Base-by-base conservation (phyloP, 805 yeast genomes). In the Metschnikowia matae region DNA sequence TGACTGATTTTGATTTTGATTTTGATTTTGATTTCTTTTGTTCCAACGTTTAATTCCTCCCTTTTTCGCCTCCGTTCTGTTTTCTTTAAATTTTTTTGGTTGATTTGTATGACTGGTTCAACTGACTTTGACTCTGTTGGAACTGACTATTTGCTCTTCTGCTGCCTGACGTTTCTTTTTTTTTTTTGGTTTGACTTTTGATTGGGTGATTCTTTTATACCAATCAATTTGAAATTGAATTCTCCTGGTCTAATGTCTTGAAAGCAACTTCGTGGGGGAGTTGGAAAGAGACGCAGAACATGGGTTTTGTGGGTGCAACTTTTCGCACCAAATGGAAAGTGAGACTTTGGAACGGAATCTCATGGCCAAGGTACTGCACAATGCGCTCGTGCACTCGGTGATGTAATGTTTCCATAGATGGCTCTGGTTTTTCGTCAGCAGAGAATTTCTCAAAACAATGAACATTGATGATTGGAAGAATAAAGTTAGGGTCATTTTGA, bases 291-390 rank as follows among this genome's bases (percentile, higher is more conserved):
- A 89, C 87, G 68, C 97, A 89, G 64, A 81, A 91, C 99, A 94
- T 94, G 33, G 92, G 92, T 63, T 94, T 94, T 5, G 97, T 89
- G 3, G 99, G 99, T 0, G 99, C 92, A 6, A 94, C 99, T 64
- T 84, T 85, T 63, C 99, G 82, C 8, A 94, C 99, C 56, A 85
- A 71, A 62, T 92, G 98, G 68, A 92, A 87, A 0, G 68, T 62
- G 36, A 87, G 67, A 0, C 70, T 63, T 3, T 74, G 74, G 13
- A 81, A 70, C 0, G 81, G 77, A 7, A 81, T 68, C 0, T 79
- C 71, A 58, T 62, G 75, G 2, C 74, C 72, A 35, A 85, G 65
- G 15, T 77, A 66, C 4, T 71, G 58, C 3, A 81, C 68, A 1
- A 74, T 66, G 29, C 72, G 62, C 18, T 80, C 76, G 52, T 84